Percentiles rank a stretch among this genome's conserved stretches.
phyloP scores from a whole-genome alignment of 2,329 filamentous ascomycete species.

The Coleophoma cylindrospora region DNA sequence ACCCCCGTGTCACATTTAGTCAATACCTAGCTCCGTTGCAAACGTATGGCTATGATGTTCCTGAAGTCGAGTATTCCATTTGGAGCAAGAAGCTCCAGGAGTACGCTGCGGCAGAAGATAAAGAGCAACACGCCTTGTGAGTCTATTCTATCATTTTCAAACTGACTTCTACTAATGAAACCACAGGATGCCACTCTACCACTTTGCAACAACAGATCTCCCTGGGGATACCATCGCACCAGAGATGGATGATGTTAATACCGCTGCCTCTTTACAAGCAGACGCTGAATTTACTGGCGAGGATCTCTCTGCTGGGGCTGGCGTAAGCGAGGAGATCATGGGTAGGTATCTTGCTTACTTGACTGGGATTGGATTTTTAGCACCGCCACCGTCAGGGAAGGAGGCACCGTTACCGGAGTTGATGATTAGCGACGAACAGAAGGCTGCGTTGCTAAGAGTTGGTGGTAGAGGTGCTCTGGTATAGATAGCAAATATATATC shows the following conservation, averaged over 20 bases:
- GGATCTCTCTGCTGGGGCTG: conserved; percentile 20
- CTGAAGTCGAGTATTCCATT: conserved; percentile 59
- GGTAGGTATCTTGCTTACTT: conserved; percentile 25
- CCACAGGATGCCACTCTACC: conserved; percentile 56
- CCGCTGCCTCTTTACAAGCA: conserved; percentile 55
- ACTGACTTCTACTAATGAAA: neutral
- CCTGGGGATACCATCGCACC: conserved; percentile 64
- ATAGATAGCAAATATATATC: too few species aligned
- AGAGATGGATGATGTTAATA: conserved; percentile 65
- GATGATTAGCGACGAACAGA: conserved; percentile 12
- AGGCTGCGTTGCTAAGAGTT: conserved; percentile 13
- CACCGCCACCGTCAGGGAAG: conserved; percentile 16
- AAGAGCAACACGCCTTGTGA: conserved; percentile 63
- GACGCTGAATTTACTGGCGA: conserved; percentile 39
- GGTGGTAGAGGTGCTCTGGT: conserved; percentile 14
- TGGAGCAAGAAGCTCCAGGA: conserved; percentile 66
- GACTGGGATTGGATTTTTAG: conserved; percentile 22
- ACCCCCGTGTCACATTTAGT: conserved; percentile 74
- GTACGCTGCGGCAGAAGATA: conserved; percentile 44
- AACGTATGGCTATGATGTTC: conserved; percentile 67
- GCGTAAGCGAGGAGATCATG: conserved; percentile 22
- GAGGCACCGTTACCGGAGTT: conserved; percentile 17
- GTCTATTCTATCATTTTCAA: conserved; percentile 18
- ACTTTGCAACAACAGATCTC: conserved; percentile 65
- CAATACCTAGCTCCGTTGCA: conserved; percentile 68